Evolutionary conservation across 495 filamentous ascomycete species (phyloP).

Genomic region (Poronia punctata): DNA sequence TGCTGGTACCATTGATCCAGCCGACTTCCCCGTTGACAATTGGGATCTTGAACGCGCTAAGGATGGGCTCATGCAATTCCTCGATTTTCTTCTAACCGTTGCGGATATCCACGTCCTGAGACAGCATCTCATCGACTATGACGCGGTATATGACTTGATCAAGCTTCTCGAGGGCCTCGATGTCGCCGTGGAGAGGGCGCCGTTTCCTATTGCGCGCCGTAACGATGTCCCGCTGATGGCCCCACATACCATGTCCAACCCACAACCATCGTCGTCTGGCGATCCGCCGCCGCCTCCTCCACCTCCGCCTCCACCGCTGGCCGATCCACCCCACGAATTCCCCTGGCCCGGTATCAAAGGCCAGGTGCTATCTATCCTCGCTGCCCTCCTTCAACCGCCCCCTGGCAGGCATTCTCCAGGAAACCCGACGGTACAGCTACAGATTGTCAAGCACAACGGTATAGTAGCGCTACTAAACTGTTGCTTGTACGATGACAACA

Average conservation of each 20-base stretch:
- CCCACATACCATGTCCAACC: slow-evolving; percentile 25
- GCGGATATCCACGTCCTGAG: slow-evolving; percentile 58
- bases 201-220: slow-evolving; percentile 39
- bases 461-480: slow-evolving; percentile 81
- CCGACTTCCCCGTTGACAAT: slow-evolving; percentile 86
- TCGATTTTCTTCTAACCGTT: slow-evolving; percentile 89
- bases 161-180: slow-evolving; percentile 81
- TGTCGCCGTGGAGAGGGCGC: slow-evolving; percentile 69
- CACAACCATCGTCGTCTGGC: slow-evolving; percentile 33
- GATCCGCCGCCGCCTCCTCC: slow-evolving; percentile 45
- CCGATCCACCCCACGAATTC: slow-evolving; percentile 78
- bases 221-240: slow-evolving; percentile 20
- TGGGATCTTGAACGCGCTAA: slow-evolving; percentile 92
- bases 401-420: slow-evolving; percentile 49
- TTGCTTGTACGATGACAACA: slow-evolving; percentile 78
- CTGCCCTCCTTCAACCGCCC: slow-evolving; percentile 60
- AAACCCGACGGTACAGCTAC: slow-evolving; percentile 73
- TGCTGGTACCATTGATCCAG: slow-evolving; percentile 34
- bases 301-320: slow-evolving; percentile 51
- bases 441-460: slow-evolving; percentile 74
- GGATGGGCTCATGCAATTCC: slow-evolving; percentile 82
- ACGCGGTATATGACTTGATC: slow-evolving; percentile 76
- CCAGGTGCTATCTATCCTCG: slow-evolving; percentile 79
- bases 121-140: slow-evolving; percentile 77
- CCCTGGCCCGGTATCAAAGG: slow-evolving; percentile 93